Base-by-base conservation (phyloP, 2,329 filamentous ascomycete genomes). In the Penicillium sp. region DNA sequence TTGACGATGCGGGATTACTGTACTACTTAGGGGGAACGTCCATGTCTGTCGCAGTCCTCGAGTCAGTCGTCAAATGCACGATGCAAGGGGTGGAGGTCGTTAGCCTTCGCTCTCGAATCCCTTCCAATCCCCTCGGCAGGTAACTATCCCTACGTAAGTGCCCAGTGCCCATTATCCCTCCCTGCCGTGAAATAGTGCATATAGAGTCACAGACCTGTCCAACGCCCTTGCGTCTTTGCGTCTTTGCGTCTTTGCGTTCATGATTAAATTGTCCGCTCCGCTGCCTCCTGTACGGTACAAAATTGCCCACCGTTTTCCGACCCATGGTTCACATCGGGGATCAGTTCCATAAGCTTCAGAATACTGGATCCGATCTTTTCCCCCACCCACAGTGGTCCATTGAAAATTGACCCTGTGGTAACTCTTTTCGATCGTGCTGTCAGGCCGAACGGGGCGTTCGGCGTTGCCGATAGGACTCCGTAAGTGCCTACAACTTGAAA, bases 311-410 rank as follows among this genome's bases (percentile, higher is more conserved):
- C 15, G 30, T 23, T 23, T 17, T 26, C 35, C 30, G 66, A 64
- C 56, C 66, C 63, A 62, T 63, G 63, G 65, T 67, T 67, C 53
- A 44, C 52, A 44, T 26, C 65, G 61, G 61, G 56, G 55, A 64
- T 56, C 52, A 13, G 41, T 63, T 63, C 61, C 61, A 66, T 61
- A 64, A 64, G 54, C 47, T 49, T 56, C 38, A 5, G 31, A 21
- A 60, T 61, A 55, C 56, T 21, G 46, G 41, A 21, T 56, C 44
- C n/a, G 58, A 54, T 49, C 35, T 50, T 26, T 30, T 17, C 21
- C 29, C 50, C 26, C 21, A 31, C 60, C 29, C 52, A 23, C 21
- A 49, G 6, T 47, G 29, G 21, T 19, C 29, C 44, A 31, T 54
- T 11, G 56, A 45, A 60, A 59, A 56, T 13, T 29, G 46, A 35